phyloP scores from a whole-genome alignment of 192 early-diverging fungal genomes.

The Backusella parvicylindrica region DNA sequence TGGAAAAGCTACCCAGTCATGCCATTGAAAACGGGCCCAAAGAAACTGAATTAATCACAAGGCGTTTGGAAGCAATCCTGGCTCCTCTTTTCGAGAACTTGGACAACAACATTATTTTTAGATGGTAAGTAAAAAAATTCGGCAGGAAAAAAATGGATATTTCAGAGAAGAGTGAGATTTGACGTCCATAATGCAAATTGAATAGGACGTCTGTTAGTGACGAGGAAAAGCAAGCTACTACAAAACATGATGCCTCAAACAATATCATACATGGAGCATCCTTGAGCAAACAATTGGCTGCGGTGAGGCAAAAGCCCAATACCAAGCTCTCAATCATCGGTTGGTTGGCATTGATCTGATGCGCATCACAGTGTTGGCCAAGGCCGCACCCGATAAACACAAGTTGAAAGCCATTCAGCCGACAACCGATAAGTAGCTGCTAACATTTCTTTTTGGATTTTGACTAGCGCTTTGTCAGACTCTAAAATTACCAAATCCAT shows the following conservation, averaged over 20 bases:
- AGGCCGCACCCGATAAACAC: constrained; percentile 12
- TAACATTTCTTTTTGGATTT: no score
- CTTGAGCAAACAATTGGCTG: constrained; percentile 7
- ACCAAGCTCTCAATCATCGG: constrained; percentile 5
- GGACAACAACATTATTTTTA: background rate
- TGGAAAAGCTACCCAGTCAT: background rate
- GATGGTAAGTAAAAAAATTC: background rate
- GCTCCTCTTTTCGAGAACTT: constrained; percentile 1
- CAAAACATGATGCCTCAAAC: background rate
- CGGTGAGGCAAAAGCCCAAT: constrained; percentile 9
- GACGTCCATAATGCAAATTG: background rate
- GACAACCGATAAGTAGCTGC: no score
- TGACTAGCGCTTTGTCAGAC: no score
- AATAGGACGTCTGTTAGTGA: background rate
- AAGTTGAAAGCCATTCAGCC: background rate
- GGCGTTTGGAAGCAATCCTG: constrained; percentile 1
- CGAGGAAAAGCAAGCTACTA: background rate
- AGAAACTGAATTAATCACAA: background rate
- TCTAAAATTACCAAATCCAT: no score
- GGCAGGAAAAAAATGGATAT: background rate
- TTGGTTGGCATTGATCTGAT: constrained; percentile 8
- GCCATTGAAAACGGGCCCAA: background rate
- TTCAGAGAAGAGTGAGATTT: background rate
- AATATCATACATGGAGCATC: constrained; percentile 4
- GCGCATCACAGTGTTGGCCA: constrained; percentile 11